Percentiles rank a stretch among this genome's conserved stretches.
Conservation (phyloP, 192 early-diverging fungal species). For the Spinellus fusiger region DNA sequence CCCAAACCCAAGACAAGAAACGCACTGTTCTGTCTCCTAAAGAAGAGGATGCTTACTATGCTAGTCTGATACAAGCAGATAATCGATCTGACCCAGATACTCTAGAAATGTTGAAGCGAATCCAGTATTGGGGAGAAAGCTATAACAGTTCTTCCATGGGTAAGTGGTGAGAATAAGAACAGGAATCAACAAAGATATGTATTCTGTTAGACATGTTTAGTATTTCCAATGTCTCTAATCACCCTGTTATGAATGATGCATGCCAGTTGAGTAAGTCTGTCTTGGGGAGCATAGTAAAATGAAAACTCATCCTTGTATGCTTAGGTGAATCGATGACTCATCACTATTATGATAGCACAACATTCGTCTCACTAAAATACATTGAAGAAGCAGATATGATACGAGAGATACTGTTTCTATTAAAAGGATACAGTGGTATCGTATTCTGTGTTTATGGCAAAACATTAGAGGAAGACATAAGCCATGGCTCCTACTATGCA, state of each 20-base stretch:
- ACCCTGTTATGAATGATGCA: constrained; percentile 11
- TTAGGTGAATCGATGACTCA: constrained; percentile 8
- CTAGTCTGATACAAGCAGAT: constrained; percentile 3
- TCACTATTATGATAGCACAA: neutral
- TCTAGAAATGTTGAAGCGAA: constrained; percentile 7
- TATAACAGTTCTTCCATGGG: neutral
- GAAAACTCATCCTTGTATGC: neutral
- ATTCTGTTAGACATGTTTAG: too few relatives aligned
- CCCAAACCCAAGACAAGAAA: neutral
- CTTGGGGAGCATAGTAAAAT: neutral
- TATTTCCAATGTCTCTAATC: neutral
- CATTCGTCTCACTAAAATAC: neutral
- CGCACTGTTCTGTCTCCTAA: neutral
- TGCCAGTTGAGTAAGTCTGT: constrained; percentile 16
- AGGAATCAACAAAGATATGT: neutral
- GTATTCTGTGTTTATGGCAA: constrained; percentile 17
- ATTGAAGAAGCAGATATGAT: constrained; percentile 31
- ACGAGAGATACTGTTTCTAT: constrained; percentile 32
- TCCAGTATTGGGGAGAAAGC: constrained; percentile 22
- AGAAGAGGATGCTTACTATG: constrained; percentile 1
- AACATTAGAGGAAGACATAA: neutral
- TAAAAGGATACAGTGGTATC: constrained; percentile 22
- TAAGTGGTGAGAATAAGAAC: neutral
- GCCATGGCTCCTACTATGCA: neutral
- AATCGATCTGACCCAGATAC: constrained; percentile 6